Conservation (phyloP, 495 filamentous ascomycete genomes). For the Neurospora cerealis region DNA sequence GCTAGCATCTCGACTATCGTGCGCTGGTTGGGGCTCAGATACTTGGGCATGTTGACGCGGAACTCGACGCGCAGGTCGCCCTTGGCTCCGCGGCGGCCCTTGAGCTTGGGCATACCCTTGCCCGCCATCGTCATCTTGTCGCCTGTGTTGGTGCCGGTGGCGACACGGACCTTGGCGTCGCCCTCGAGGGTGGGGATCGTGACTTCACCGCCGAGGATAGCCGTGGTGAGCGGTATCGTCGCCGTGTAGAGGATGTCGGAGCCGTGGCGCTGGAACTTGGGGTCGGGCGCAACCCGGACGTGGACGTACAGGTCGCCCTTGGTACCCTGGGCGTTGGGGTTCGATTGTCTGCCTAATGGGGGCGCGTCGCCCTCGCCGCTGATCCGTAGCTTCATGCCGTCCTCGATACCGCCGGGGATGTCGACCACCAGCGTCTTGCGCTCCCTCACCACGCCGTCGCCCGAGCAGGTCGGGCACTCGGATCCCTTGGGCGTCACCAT, state of each 20-base stretch:
- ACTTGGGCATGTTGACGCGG: conserved; percentile 91
- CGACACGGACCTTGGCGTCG: conserved; percentile 78
- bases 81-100: conserved; percentile 38
- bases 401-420: conserved; percentile 88
- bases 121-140: conserved; percentile 79
- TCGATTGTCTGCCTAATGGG: conserved; percentile 51
- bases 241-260: conserved; percentile 90
- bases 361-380: conserved; percentile 79
- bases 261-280: conserved; percentile 74
- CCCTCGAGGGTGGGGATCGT: conserved; percentile 82
- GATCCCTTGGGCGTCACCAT: conserved; percentile 59
- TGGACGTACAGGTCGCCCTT: conserved; percentile 83
- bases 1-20: conserved; percentile 90
- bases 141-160: conserved; percentile 83
- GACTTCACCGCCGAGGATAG: conserved; percentile 82
- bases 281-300: conserved; percentile 72
- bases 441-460: conserved; percentile 69
- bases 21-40: conserved; percentile 77
- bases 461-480: conserved; percentile 68
- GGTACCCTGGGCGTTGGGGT: conserved; percentile 46
- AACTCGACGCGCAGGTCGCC: conserved; percentile 91
- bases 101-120: conserved; percentile 84
- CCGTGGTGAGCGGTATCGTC: conserved; percentile 83
- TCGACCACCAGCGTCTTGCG: conserved; percentile 73
- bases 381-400: conserved; percentile 83